Evolutionary conservation across 108 stramenopile genomes (phyloP), one percentile per base, ranked within the genome.

Genomic region (Skeletonema costatum): DNA sequence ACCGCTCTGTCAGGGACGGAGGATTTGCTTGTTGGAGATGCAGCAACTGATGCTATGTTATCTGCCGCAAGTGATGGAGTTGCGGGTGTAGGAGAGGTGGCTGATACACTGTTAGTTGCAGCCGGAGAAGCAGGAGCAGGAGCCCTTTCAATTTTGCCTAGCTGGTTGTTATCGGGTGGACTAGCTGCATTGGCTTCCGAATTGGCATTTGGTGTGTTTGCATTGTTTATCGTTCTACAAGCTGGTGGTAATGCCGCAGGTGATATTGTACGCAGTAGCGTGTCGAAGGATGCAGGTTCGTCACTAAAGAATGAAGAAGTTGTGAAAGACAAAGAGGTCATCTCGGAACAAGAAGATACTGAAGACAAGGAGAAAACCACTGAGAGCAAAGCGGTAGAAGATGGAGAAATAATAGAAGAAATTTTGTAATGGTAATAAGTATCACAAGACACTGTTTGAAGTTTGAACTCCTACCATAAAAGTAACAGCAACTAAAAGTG

Each of bases 181-280:
- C 56, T 70, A 32, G 70, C 70, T 32, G 70, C 58, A 35, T 38
- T 70, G 56, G 58, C 58, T 33, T 70, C 70, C 4, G 70, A 70
- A 60, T 35, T 70, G 70, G 70, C 70, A 58, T 70, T 70, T 60
- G 70, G 48, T 9, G 70, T 36, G 25, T 60, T 70, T 70, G 70
- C 70, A 32, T 19, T 70, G 8, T 32, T 70, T 41, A 12, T 70
- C 2, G n/a, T 70, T 2, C 21, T 70, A 2, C 70, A 58, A 10
- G 70, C 70, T 60, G 70, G 70, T 17, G 56, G 56, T 21, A 42
- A 39, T 42, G 66, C 25, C 25, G 36, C 44, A 4, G 16, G 44
- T 46, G 3, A 46, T 16, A 46, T 46, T 46, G 44, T 46, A n/a
- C 44, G 44, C 4, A 46, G 16, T 4, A n/a, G 16, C 5, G 44